A percentile compares a stretch with the other conserved stretches of the same genome.
phyloP scores from a whole-genome alignment of 441 rosid species.

The Corymbia citriodora region DNA sequence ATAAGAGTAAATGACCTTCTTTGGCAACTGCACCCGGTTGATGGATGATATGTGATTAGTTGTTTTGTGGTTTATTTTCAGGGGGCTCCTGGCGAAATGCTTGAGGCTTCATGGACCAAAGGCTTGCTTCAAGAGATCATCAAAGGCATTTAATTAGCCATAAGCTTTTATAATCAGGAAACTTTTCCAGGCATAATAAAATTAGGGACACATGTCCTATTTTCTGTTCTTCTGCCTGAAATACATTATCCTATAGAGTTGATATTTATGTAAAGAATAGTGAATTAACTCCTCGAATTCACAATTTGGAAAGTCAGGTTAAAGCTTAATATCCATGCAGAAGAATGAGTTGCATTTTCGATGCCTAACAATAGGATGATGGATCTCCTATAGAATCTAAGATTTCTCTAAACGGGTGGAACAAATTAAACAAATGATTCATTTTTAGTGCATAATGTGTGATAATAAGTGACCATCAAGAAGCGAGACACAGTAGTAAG shows the following conservation, averaged over 20 bases:
- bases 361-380: neutral
- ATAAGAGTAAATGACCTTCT: neutral
- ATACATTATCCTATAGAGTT: neutral
- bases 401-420: neutral
- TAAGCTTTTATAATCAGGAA: neutral
- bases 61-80: conserved; percentile 17
- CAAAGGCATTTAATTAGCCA: conserved; percentile 17
- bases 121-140: conserved; percentile 46
- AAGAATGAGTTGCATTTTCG: neutral
- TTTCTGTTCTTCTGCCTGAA: neutral
- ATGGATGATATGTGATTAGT: neutral
- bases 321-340: neutral
- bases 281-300: neutral
- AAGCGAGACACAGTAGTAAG: neutral
- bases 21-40: neutral
- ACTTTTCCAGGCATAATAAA: neutral
- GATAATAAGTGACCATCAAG: neutral
- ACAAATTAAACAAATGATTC: neutral
- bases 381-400: neutral
- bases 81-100: conserved; percentile 28
- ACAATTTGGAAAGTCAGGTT: neutral
- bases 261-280: neutral
- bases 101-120: conserved; percentile 27
- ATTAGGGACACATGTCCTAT: neutral
- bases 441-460: neutral